Percentiles rank a stretch among this genome's conserved stretches.
Evolutionary conservation across 169 alveolate genomes (phyloP).

Genomic region (Cryptosporidium sp.): DNA sequence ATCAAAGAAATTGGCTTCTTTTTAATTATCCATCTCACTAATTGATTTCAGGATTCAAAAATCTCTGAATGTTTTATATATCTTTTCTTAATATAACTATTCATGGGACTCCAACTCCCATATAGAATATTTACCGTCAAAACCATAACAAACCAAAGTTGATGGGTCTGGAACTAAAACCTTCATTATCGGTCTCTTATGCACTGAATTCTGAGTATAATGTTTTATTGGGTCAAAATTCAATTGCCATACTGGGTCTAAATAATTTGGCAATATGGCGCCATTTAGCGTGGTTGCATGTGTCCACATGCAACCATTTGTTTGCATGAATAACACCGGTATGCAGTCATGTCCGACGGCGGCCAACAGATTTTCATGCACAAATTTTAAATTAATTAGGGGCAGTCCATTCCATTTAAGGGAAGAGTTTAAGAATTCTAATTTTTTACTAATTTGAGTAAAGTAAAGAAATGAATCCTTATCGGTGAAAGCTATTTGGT

Average conservation of each 20-base stretch:
- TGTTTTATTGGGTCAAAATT: constrained; percentile 55
- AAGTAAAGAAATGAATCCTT: constrained; percentile 42
- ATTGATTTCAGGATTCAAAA: not conserved
- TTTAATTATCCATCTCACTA: not conserved
- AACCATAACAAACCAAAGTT: constrained; percentile 22
- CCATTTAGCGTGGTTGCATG: constrained; percentile 23
- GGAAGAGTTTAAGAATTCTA: constrained; percentile 8
- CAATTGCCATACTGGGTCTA: constrained; percentile 43
- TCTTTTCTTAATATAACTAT: not conserved
- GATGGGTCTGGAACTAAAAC: constrained; percentile 6
- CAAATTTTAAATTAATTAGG: constrained; percentile 33
- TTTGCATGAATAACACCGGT: constrained; percentile 46
- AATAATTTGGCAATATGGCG: constrained; percentile 33
- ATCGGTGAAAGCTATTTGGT: constrained; percentile 27
- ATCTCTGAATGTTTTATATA: not conserved
- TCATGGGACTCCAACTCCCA: constrained; percentile 29
- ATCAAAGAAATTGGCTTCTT: not conserved
- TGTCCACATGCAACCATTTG: constrained; percentile 12
- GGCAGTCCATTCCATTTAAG: constrained; percentile 73
- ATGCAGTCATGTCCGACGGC: constrained; percentile 72
- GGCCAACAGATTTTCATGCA: constrained; percentile 22
- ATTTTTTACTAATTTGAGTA: constrained; percentile 19
- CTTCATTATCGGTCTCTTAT: constrained; percentile 52
- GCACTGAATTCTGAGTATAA: constrained; percentile 43
- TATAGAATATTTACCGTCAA: constrained; percentile 43